Conservation (phyloP, 2,329 filamentous ascomycete genomes). For the Neoscytalidium dimidiatum region DNA sequence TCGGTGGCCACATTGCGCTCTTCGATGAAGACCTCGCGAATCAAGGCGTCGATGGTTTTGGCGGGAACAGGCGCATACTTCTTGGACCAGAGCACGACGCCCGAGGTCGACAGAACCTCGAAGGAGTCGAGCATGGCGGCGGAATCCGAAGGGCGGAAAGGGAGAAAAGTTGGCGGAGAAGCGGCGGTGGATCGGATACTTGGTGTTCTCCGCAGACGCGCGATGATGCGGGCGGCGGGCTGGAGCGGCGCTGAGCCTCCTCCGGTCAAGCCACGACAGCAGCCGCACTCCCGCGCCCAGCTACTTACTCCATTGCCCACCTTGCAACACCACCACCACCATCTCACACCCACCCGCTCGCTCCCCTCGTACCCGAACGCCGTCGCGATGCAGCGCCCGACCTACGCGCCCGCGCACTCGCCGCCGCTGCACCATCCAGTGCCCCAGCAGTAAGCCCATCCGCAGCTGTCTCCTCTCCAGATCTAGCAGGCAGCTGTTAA, state of each 20-base stretch:
- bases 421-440: conserved; percentile 72
- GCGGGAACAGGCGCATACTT: conserved; percentile 78
- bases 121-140: conserved; percentile 86
- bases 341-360: background rate
- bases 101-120: conserved; percentile 93
- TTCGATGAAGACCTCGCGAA: conserved; percentile 96
- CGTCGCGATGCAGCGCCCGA: conserved; percentile 77
- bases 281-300: conserved; percentile 1
- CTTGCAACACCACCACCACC: background rate
- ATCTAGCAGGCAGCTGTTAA: background rate
- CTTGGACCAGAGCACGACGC: conserved; percentile 95
- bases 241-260: background rate
- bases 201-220: conserved; percentile 15
- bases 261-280: conserved; percentile 12
- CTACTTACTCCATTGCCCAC: background rate
- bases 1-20: conserved; percentile 71
- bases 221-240: conserved; percentile 12
- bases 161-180: conserved; percentile 6
- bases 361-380: background rate
- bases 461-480: background rate
- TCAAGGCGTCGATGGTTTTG: conserved; percentile 88
- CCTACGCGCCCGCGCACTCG: conserved; percentile 75
- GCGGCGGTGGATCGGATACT: conserved; percentile 6
- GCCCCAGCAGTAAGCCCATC: conserved; percentile 15
- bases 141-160: conserved; percentile 23